Evolutionary conservation across 768 basidiomycete genomes (phyloP).

Genomic region (Boletellus sp.): DNA sequence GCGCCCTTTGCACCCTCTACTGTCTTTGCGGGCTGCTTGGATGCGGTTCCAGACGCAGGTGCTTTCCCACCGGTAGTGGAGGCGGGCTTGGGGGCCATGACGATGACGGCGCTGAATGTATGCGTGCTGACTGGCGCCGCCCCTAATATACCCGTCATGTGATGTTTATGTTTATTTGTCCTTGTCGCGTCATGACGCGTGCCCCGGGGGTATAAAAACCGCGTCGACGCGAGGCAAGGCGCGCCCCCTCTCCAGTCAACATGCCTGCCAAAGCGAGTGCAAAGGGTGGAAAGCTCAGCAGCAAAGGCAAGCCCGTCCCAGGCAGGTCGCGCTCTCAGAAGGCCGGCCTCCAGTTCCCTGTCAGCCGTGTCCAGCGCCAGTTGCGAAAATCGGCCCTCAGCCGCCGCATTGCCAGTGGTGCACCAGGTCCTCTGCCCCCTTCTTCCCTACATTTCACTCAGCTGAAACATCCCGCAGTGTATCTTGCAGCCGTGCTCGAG

Average conservation of each 20-base stretch:
- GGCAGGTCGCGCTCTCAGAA: conserved; percentile 68
- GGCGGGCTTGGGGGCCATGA: conserved; percentile 59
- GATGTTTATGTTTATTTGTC: conserved; percentile 31
- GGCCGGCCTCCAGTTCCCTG: conserved; percentile 83
- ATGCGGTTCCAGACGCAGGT: conserved; percentile 52
- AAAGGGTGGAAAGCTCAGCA: conserved; percentile 40
- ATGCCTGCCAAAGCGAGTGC: conserved; percentile 31
- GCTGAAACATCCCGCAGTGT: conserved; percentile 47
- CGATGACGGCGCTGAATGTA: background rate
- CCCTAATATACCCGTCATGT: conserved; percentile 37
- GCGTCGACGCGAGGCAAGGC: background rate
- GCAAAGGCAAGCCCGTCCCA: conserved; percentile 54
- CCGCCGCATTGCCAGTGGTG: conserved; percentile 83
- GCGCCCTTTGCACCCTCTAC: conserved; percentile 60
- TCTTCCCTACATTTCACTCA: conserved; percentile 11
- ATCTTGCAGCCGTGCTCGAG: conserved; percentile 89
- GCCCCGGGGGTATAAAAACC: conserved; percentile 20
- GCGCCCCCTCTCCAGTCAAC: background rate
- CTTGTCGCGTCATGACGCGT: conserved; percentile 36
- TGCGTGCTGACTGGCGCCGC: conserved; percentile 19
- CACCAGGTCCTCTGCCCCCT: conserved; percentile 55
- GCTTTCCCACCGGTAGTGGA: conserved; percentile 69
- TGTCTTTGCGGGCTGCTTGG: conserved; percentile 63
- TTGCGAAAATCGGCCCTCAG: conserved; percentile 85
- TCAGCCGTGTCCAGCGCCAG: conserved; percentile 87